Conservation (phyloP, 208 protist species). For the Spongospora subterranea region DNA sequence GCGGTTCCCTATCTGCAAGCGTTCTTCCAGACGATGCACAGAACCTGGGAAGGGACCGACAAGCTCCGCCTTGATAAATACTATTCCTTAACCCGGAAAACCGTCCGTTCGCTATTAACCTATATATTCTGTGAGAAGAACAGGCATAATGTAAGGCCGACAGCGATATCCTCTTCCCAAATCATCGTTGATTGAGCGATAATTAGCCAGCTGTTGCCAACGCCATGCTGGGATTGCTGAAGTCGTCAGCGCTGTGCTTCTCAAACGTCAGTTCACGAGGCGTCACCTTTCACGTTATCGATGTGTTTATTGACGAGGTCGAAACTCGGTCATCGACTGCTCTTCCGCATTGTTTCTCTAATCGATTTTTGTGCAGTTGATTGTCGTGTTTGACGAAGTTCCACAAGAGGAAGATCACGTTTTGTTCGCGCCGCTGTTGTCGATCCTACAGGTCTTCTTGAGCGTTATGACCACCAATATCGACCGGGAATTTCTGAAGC, state of each 20-base stretch:
- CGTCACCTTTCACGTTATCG: slow-evolving; percentile 10
- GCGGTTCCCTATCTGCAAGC: neutral
- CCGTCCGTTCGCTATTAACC: neutral
- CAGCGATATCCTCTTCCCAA: neutral
- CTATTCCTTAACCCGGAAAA: neutral
- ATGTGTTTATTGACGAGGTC: slow-evolving; percentile 37
- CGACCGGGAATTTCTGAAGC: neutral
- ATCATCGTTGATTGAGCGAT: neutral
- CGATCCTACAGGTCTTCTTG: neutral
- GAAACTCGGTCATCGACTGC: neutral
- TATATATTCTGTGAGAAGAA: neutral
- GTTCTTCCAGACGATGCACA: neutral
- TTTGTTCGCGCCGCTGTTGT: neutral
- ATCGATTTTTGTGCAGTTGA: neutral
- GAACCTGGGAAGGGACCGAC: neutral
- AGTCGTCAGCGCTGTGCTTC: neutral
- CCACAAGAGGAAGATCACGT: neutral
- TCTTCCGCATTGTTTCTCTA: neutral
- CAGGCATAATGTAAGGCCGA: neutral
- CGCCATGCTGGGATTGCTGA: neutral
- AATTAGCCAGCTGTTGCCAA: neutral
- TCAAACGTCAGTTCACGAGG: neutral
- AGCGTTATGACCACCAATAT: neutral
- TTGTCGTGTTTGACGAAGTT: neutral
- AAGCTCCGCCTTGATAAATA: slow-evolving; percentile 11